Conservation (phyloP, 306 rosid genomes). For the Sechiopsis laciniata region DNA sequence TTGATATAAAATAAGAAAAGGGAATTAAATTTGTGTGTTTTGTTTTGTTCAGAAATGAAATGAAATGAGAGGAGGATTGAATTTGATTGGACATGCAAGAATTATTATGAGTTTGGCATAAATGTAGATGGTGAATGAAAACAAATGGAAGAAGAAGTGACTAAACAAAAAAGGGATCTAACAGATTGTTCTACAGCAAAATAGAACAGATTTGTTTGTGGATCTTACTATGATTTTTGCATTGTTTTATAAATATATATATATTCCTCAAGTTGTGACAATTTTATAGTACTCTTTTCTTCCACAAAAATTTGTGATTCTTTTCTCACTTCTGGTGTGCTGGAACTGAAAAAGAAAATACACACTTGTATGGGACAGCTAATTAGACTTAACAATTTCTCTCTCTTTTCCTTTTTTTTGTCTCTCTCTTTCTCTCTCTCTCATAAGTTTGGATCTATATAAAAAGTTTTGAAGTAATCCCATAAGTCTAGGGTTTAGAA, state of each 20-base stretch:
- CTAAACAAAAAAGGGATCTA: neutral
- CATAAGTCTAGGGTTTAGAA: neutral
- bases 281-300: neutral
- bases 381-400: neutral
- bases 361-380: neutral
- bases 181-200: constrained; percentile 3
- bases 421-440: neutral
- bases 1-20: neutral
- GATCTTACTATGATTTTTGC: neutral
- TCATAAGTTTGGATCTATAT: neutral
- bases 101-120: constrained; percentile 14
- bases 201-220: neutral
- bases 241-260: neutral
- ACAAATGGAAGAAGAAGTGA: constrained; percentile 18
- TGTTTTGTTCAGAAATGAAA: constrained; percentile 6
- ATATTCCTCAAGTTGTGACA: neutral
- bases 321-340: constrained; percentile 7
- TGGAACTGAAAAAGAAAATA: neutral
- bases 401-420: neutral
- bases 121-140: neutral
- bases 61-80: neutral
- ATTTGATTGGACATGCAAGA: neutral
- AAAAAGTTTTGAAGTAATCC: neutral
- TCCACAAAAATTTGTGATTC: neutral
- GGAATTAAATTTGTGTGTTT: neutral